These are phyloP conservation scores for Fusarium pseudocircinatum DNA, from an alignment of 2,329 filamentous ascomycete genomes.

Conservation along the genomic window DNA sequence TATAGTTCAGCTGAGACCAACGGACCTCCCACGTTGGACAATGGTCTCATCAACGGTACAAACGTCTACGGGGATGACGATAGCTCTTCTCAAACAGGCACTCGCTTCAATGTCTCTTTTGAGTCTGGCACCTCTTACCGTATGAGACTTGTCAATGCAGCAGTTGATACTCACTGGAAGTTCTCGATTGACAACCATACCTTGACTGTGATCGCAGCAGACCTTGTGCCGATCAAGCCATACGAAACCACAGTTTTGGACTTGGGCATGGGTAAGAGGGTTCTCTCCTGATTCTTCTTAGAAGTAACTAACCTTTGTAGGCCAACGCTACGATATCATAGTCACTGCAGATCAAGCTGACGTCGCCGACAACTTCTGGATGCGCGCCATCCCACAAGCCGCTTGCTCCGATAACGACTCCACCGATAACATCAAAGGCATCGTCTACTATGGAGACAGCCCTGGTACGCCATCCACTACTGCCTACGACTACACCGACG, in stretches of 20 bases:
- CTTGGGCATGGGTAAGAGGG: conserved; percentile 35
- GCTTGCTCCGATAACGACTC: conserved; percentile 54
- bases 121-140: conserved; percentile 55
- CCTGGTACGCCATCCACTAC: conserved; percentile 12
- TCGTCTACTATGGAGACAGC: conserved; percentile 55
- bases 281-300: no score
- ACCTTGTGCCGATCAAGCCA: conserved; percentile 67
- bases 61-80: conserved; percentile 49
- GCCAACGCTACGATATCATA: conserved; percentile 58
- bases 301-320: conserved; percentile 36
- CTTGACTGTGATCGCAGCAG: conserved; percentile 66
- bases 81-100: conserved; percentile 38
- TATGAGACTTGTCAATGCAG: conserved; percentile 59
- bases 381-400: conserved; percentile 56
- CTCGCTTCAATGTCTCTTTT: conserved; percentile 51
- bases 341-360: conserved; percentile 52
- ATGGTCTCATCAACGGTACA: conserved; percentile 57
- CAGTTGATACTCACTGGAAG: conserved; percentile 54
- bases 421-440: conserved; percentile 57
- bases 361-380: conserved; percentile 55
- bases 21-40: conserved; percentile 54
- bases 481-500: conserved; percentile 14
- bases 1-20: conserved; percentile 27
- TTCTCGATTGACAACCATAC: conserved; percentile 66
- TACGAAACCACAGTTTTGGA: conserved; percentile 55